Conservation (phyloP, 1,284 basidiomycete species). For the Stereum hirsutum region DNA sequence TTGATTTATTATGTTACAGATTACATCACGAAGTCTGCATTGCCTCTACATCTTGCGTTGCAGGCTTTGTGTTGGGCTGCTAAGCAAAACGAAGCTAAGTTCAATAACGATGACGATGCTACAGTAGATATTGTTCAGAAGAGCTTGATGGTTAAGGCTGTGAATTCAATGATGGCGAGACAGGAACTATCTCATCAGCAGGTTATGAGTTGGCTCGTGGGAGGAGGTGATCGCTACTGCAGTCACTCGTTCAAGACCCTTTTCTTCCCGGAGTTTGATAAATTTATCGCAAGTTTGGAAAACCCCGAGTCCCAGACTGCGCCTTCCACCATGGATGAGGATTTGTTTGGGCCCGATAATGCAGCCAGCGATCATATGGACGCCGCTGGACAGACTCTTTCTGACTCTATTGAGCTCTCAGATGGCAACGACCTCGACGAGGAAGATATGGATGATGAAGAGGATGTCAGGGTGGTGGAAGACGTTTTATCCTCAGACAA, state of each 20-base stretch:
- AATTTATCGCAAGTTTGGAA: too few species aligned
- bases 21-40: neutral
- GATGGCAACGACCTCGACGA: too few species aligned
- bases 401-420: too few species aligned
- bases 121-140: neutral
- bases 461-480: too few species aligned
- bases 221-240: neutral
- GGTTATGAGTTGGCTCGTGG: neutral
- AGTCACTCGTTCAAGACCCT: neutral
- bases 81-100: neutral
- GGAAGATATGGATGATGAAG: too few species aligned
- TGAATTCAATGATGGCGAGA: neutral
- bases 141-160: neutral
- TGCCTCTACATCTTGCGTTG: neutral
- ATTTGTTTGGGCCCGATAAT: too few species aligned
- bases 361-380: too few species aligned
- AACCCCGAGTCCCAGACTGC: too few species aligned
- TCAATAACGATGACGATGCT: neutral
- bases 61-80: neutral
- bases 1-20: neutral
- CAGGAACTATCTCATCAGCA: slow-evolving; percentile 1
- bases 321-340: too few species aligned
- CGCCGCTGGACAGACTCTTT: too few species aligned
- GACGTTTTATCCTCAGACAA: too few species aligned
- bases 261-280: too few species aligned